Conservation (phyloP, 306 rosid genomes). For the Datisca glomerata region DNA sequence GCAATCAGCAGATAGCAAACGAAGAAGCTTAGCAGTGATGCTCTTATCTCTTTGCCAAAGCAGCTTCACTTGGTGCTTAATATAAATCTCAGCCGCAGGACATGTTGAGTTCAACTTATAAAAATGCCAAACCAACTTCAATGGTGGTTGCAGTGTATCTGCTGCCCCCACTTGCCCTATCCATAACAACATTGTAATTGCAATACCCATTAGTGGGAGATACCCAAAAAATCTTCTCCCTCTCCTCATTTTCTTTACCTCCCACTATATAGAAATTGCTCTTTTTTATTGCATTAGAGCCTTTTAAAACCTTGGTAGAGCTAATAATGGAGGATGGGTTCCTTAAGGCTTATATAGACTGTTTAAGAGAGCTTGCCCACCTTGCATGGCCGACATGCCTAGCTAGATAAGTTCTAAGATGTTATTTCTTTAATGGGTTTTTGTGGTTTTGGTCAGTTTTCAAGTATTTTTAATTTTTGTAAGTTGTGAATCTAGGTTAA, state of each 20-base stretch:
- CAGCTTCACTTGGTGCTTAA: constrained; percentile 37
- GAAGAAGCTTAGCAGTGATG: constrained; percentile 55
- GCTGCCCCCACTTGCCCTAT: constrained; percentile 16
- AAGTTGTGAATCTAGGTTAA: no score
- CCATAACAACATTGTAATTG: constrained; percentile 18
- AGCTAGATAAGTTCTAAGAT: no score
- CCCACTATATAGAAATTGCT: no score
- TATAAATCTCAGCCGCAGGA: constrained; percentile 32
- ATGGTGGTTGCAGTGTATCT: constrained; percentile 5
- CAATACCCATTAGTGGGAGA: constrained; percentile 18
- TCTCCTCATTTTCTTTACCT: constrained; percentile 29
- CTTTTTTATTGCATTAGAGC: no score
- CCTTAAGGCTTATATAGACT: no score
- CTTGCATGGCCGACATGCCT: no score
- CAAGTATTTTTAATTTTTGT: no score
- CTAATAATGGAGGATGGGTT: no score
- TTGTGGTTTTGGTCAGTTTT: no score
- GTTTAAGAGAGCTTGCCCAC: no score
- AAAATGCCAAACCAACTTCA: constrained; percentile 47
- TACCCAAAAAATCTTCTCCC: constrained; percentile 4
- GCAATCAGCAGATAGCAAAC: constrained; percentile 60
- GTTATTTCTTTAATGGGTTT: no score
- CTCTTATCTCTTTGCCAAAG: constrained; percentile 27
- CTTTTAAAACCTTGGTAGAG: no score
- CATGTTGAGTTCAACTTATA: constrained; percentile 36